Conservation (phyloP, 1,284 basidiomycete genomes). For the Blastosporella zonata region DNA sequence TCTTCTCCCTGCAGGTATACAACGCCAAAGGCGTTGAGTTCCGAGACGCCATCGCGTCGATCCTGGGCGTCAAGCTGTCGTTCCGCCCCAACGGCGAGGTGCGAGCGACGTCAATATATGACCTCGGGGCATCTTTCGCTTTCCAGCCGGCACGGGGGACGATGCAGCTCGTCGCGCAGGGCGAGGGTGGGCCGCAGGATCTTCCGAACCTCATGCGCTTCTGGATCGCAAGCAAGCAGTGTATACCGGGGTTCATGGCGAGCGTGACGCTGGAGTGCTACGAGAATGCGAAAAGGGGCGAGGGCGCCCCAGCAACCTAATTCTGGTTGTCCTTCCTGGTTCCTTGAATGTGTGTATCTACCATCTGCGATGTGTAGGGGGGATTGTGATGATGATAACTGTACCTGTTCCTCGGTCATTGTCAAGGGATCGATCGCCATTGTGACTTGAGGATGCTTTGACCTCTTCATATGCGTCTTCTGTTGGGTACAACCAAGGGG, state of each 20-base stretch:
- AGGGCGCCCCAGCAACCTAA: no score
- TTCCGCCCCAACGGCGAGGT: conserved; percentile 85
- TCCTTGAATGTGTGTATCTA: no score
- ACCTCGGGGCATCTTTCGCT: conserved; percentile 66
- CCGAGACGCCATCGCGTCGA: conserved; percentile 72
- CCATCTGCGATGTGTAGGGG: no score
- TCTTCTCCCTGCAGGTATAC: conserved; percentile 48
- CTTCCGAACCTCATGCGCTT: conserved; percentile 63
- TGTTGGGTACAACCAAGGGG: no score
- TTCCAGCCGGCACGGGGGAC: conserved; percentile 60
- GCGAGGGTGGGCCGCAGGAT: conserved; percentile 68
- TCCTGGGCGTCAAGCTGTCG: conserved; percentile 82
- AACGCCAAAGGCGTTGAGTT: conserved; percentile 77
- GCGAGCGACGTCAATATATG: conserved; percentile 78
- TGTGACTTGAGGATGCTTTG: no score
- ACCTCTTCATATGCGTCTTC: no score
- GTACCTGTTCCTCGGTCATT: no score
- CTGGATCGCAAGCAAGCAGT: conserved; percentile 71
- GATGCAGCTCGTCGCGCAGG: conserved; percentile 70
- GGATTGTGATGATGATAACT: no score
- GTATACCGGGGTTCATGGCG: conserved; percentile 73
- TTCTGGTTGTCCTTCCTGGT: no score
- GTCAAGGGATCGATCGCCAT: no score
- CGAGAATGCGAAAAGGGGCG: conserved; percentile 48
- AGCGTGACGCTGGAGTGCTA: conserved; percentile 74